Base-by-base conservation (phyloP, 2,329 filamentous ascomycete genomes). In the Hypoxylon sp. region DNA sequence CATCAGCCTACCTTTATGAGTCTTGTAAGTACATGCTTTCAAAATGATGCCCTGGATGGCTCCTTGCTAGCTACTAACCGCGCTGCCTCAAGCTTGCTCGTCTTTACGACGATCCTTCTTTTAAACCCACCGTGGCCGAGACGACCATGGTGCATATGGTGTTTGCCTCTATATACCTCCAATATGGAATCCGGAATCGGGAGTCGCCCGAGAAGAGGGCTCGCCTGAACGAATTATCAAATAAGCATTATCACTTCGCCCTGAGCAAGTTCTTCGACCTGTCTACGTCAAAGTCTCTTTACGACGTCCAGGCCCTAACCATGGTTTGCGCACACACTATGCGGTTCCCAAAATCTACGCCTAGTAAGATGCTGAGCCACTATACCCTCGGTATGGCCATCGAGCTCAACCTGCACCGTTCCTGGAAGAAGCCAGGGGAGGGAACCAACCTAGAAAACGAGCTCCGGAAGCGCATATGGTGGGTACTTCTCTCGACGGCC, bases 171-270 rank as follows among this genome's bases (percentile, higher is more conserved):
- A 89, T 94, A 66, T 87, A 88, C 69, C 91, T 89, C 65, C 90
- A 96, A 66, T 90, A 87, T 58, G 88, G 88, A n/a, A 79, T 86
- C 3, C 82, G 90, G 17, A 92, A 92, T 66, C 78, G 79, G 59
- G 80, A 85, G 58, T 76, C 84, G 54, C 72, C 81, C 13, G 79
- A 81, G 3, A 79, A 83, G 55, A 80, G 83, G 58, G 76, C 77
- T 5, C 78, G 81, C 33, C 75, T 88, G 48, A 85, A 88, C 63
- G 80, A 85, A 1, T 76, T 88, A 47, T 90, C 89, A 3, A 90
- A 92, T 73, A 83, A 84, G 50, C 91, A 95, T 71, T 94, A 93
- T 65, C 88, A 92, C 67, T 94, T 88, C 69, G 83, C 88, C 1
- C 75, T 93, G 40, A 85, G 84, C 69, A 86, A 88, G 72, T 86